phyloP scores from a whole-genome alignment of 176 grass and related monocot genomes.

The Carex parvula region DNA sequence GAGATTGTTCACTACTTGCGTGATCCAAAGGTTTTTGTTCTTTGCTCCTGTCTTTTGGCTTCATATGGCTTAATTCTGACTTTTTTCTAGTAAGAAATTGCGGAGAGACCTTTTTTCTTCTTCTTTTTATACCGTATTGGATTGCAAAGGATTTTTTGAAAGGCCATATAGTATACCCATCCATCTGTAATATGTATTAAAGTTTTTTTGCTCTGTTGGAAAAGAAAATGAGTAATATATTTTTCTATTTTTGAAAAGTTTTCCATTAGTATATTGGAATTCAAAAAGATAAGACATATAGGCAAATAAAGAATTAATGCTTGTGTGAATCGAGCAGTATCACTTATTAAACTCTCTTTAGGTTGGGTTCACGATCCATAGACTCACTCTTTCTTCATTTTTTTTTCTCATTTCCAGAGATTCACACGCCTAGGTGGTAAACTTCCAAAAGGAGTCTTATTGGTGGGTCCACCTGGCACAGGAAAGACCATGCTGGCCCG shows the following conservation, averaged over 20 bases:
- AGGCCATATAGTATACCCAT: neutral
- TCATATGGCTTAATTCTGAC: neutral
- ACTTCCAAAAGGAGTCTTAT: slow-evolving; percentile 93
- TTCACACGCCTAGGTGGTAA: slow-evolving; percentile 95
- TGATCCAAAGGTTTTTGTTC: slow-evolving; percentile 77
- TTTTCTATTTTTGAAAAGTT: neutral
- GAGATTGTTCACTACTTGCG: slow-evolving; percentile 99
- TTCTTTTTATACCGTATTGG: neutral
- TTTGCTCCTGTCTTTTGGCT: neutral
- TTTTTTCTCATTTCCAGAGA: slow-evolving; percentile 50
- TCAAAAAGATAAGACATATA: neutral
- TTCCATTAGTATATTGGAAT: neutral
- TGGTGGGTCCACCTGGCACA: slow-evolving; percentile 93
- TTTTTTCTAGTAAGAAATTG: neutral
- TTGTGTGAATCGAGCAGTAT: neutral
- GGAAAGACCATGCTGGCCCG: slow-evolving; percentile 97
- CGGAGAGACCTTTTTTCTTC: neutral
- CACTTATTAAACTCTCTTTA: neutral
- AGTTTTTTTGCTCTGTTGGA: neutral
- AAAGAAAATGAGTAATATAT: neutral
- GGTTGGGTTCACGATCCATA: neutral
- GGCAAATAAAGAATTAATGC: neutral
- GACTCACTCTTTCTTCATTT: neutral
- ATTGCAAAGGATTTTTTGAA: neutral
- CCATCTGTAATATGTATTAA: neutral